Evolutionary conservation across 2,329 filamentous ascomycete genomes (phyloP).

Genomic region (Stagonosporopsis cucurbitacearum): DNA sequence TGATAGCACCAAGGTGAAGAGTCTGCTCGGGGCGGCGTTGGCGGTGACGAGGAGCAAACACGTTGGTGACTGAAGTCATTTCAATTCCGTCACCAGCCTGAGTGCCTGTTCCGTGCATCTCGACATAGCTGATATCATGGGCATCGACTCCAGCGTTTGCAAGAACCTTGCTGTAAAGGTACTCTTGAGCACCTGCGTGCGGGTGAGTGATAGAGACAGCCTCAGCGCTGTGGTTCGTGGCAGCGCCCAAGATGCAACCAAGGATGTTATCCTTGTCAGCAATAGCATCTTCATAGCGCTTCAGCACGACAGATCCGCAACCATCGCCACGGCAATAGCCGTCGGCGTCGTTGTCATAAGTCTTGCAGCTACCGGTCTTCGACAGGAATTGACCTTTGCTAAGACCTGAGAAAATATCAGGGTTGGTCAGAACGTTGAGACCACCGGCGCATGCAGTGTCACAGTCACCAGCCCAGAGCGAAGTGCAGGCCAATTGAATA

Average conservation of each 20-base stretch:
- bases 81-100: slow-evolving; percentile 84
- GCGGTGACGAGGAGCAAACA: slow-evolving; percentile 63
- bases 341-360: slow-evolving; percentile 80
- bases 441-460: slow-evolving; percentile 84
- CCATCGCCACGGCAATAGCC: slow-evolving; percentile 84
- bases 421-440: slow-evolving; percentile 78
- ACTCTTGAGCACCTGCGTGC: slow-evolving; percentile 76
- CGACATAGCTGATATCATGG: slow-evolving; percentile 79
- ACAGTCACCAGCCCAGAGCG: slow-evolving; percentile 76
- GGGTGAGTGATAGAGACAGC: slow-evolving; percentile 85
- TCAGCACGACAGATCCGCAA: slow-evolving; percentile 76
- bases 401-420: slow-evolving; percentile 78
- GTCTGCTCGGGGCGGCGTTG: slow-evolving; percentile 58
- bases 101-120: slow-evolving; percentile 90
- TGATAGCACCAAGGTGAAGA: slow-evolving; percentile 61
- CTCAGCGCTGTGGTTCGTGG: slow-evolving; percentile 83
- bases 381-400: slow-evolving; percentile 80
- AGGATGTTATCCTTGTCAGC: slow-evolving; percentile 74
- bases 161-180: slow-evolving; percentile 73
- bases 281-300: slow-evolving; percentile 79
- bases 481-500: slow-evolving; percentile 74
- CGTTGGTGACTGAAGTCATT: slow-evolving; percentile 75
- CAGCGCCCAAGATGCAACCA: slow-evolving; percentile 75
- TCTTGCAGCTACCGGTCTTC: slow-evolving; percentile 77
- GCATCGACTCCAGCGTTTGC: slow-evolving; percentile 77